These are phyloP conservation scores for Trypanosoma cruzi DNA, from an alignment of 208 protist species.

Conservation along the genomic window DNA sequence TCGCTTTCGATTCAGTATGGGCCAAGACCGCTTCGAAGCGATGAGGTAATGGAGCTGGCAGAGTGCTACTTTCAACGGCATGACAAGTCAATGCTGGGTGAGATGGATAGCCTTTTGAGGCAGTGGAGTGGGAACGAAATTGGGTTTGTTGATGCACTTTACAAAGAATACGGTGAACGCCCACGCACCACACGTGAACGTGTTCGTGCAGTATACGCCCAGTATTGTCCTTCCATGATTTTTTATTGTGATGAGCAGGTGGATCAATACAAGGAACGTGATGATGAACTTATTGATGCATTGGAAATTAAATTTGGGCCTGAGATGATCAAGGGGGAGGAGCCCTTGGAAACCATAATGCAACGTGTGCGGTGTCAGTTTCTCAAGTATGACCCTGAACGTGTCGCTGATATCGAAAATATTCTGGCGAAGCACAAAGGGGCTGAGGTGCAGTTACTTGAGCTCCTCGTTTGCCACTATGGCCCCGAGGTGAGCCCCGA, in stretches of 20 bases:
- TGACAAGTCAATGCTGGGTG: conserved; percentile 13
- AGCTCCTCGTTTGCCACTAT: conserved; percentile 25
- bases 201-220: conserved; percentile 25
- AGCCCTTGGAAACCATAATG: not conserved
- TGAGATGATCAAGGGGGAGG: conserved; percentile 18
- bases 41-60: conserved; percentile 3
- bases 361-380: conserved; percentile 23
- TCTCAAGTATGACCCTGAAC: conserved; percentile 20
- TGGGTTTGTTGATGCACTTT: conserved; percentile 22
- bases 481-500: conserved; percentile 23
- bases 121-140: conserved; percentile 24
- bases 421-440: conserved; percentile 11
- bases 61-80: conserved; percentile 18
- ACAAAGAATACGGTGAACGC: conserved; percentile 15
- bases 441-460: conserved; percentile 24
- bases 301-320: conserved; percentile 19
- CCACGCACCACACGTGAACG: conserved; percentile 31
- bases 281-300: conserved; percentile 13
- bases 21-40: not conserved
- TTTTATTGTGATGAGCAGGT: conserved; percentile 16
- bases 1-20: conserved; percentile 26
- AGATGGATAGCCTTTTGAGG: conserved; percentile 15
- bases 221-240: conserved; percentile 25
- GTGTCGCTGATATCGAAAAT: not conserved
- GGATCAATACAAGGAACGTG: conserved; percentile 13